Conservation (phyloP, 1,284 basidiomycete genomes). For the Melampsora larici-populina region DNA sequence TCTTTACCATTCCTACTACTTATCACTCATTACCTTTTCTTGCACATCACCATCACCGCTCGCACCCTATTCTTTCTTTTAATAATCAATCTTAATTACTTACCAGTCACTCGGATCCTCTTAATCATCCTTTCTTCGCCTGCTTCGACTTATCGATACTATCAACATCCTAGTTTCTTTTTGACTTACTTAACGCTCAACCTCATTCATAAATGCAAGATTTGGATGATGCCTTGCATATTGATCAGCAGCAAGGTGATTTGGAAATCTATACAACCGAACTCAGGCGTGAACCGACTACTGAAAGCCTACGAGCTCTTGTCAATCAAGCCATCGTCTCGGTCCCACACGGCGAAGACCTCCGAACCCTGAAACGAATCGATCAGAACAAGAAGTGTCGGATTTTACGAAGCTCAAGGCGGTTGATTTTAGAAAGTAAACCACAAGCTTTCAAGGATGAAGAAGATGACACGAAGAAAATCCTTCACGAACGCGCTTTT, state of each 20-base stretch:
- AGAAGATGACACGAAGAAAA: slow-evolving; percentile 6
- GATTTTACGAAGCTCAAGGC: background rate
- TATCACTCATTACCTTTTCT: too few species aligned
- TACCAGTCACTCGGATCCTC: too few species aligned
- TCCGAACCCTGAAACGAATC: background rate
- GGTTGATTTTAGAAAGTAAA: background rate
- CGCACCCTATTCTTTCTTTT: too few species aligned
- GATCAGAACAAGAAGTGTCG: background rate
- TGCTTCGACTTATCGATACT: too few species aligned
- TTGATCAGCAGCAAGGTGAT: background rate
- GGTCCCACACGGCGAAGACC: background rate
- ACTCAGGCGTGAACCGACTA: background rate
- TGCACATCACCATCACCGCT: too few species aligned
- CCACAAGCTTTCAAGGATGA: background rate
- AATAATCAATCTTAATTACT: too few species aligned
- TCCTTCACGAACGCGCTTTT: background rate
- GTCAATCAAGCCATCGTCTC: background rate
- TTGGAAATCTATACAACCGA: slow-evolving; percentile 3
- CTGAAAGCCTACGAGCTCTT: slow-evolving; percentile 4
- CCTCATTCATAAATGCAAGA: background rate
- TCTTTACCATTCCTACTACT: too few species aligned
- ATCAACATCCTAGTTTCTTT: too few species aligned
- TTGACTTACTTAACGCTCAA: background rate
- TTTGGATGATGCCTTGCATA: background rate
- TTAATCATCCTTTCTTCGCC: too few species aligned